A percentile compares a stretch with the other conserved stretches of the same genome.
Conservation (phyloP, 179 eudicot species). For the Camellia oleifera region DNA sequence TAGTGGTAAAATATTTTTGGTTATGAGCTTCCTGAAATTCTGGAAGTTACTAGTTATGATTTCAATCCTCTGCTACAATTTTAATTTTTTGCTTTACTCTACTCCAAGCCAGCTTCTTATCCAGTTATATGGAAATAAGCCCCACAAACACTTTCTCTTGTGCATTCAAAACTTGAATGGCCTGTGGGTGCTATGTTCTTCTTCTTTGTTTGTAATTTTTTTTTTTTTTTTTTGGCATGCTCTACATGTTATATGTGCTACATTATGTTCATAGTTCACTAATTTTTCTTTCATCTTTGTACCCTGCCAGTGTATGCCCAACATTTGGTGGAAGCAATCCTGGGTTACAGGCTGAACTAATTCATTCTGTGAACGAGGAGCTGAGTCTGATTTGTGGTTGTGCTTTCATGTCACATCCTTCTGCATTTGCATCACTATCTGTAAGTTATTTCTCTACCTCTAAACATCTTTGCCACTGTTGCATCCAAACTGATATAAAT, state of each 20-base stretch:
- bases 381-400: conserved; percentile 77
- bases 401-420: conserved; percentile 52
- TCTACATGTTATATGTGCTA: not conserved
- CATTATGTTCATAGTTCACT: not conserved
- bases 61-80: not conserved
- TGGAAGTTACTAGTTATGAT: not conserved
- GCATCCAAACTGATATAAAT: conserved; percentile 5
- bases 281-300: not conserved
- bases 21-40: not conserved
- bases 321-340: conserved; percentile 90
- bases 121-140: not conserved
- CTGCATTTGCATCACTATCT: conserved; percentile 82
- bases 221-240: not conserved
- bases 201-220: not conserved
- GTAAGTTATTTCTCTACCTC: conserved; percentile 39
- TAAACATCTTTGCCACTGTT: not conserved
- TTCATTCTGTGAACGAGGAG: conserved; percentile 76
- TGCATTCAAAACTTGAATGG: not conserved
- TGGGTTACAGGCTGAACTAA: conserved; percentile 71
- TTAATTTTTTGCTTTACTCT: not conserved
- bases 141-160: not conserved
- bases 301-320: conserved; percentile 60
- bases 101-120: not conserved
- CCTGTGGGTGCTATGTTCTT: not conserved
- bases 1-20: no score